Percentiles rank a stretch among this genome's conserved stretches.
Conservation (phyloP, 2,329 filamentous ascomycete genomes). For the Aspergillus sp. region DNA sequence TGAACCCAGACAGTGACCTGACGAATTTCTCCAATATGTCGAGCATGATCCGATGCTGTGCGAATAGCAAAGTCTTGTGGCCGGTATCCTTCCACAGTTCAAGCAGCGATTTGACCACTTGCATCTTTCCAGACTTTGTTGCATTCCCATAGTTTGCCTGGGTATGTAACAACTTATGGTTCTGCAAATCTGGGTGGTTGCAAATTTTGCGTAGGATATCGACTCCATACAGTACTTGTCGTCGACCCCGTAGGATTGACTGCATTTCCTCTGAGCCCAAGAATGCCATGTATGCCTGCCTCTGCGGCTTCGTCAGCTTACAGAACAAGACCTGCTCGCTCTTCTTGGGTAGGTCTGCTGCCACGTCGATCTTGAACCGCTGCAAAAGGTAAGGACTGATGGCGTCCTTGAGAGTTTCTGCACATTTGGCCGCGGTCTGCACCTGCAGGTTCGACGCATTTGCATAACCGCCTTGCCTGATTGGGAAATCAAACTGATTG, state of each 20-base stretch:
- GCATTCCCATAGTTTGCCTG: slow-evolving; percentile 75
- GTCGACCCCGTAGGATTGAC: slow-evolving; percentile 74
- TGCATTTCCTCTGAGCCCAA: slow-evolving; percentile 81
- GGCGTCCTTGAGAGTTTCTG: slow-evolving; percentile 88
- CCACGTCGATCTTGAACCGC: slow-evolving; percentile 90
- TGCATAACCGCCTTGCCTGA: slow-evolving; percentile 89
- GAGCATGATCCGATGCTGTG: slow-evolving; percentile 92
- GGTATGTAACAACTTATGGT: slow-evolving; percentile 63
- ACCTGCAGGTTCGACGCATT: slow-evolving; percentile 94
- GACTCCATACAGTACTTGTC: slow-evolving; percentile 85
- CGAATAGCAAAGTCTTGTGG: slow-evolving; percentile 92
- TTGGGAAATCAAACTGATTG: slow-evolving; percentile 90
- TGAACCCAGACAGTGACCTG: slow-evolving; percentile 67
- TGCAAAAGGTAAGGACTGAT: slow-evolving; percentile 94
- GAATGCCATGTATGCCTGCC: slow-evolving; percentile 79
- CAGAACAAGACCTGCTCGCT: slow-evolving; percentile 96
- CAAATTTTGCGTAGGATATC: slow-evolving; percentile 94
- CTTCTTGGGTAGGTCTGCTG: slow-evolving; percentile 91
- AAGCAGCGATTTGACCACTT: slow-evolving; percentile 85
- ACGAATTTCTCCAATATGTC: slow-evolving; percentile 90
- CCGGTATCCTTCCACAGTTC: slow-evolving; percentile 90
- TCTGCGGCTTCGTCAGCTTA: slow-evolving; percentile 80
- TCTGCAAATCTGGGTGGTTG: slow-evolving; percentile 89
- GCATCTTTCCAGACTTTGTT: slow-evolving; percentile 90
- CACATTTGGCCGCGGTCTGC: slow-evolving; percentile 91